Base-by-base conservation (phyloP, 2,329 filamentous ascomycete species). In the Fonsecaea pedrosoi region DNA sequence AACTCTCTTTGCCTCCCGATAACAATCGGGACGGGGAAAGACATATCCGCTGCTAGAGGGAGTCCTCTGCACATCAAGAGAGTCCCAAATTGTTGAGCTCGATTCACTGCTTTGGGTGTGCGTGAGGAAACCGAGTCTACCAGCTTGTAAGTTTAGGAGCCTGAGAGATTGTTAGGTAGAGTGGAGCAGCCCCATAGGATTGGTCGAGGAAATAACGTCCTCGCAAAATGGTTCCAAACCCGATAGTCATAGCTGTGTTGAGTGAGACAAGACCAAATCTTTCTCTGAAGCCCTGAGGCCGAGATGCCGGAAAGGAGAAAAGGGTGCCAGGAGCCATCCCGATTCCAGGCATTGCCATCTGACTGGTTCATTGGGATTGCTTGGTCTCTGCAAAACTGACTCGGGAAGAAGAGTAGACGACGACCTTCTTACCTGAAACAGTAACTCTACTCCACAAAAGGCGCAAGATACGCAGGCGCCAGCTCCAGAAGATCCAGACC, bases 391-490 rank as follows among this genome's bases (percentile, higher is more conserved):
- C 12, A 4, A 42, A 21, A 15, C 12, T 25, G 45, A 21, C 8
- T 30, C 45, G 3, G 13, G 18, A 9, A 50, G 8, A 21, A 13
- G 3, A 30, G 18, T 9, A 13, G 45, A 30, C 5, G 21, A 21
- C 9, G 21, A 50, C 9, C 18, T 50, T 21, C 18, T 50, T 50
- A 30, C 45, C 45, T 12, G 21, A 4, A 25, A 50, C 8, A 25
- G 45, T 30, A 50, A 13, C 45, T 50, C 21, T 50, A 50, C 45
- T 50, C 45, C 45, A 50, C 45, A 50, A 50, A 9, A 25, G 18
- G 25, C 25, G 45, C 45, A 30, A 18, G 45, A 18, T 18, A 48
- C 42, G n/a, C n/a, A 9, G 42, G n/a, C 1, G 9, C 12, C 8
- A 9, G 45, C n/a, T 13, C 40, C 18, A 3, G 45, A 3, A 50